phyloP scores from a whole-genome alignment of 1,284 basidiomycete species.

The Bjerkandera adusta region DNA sequence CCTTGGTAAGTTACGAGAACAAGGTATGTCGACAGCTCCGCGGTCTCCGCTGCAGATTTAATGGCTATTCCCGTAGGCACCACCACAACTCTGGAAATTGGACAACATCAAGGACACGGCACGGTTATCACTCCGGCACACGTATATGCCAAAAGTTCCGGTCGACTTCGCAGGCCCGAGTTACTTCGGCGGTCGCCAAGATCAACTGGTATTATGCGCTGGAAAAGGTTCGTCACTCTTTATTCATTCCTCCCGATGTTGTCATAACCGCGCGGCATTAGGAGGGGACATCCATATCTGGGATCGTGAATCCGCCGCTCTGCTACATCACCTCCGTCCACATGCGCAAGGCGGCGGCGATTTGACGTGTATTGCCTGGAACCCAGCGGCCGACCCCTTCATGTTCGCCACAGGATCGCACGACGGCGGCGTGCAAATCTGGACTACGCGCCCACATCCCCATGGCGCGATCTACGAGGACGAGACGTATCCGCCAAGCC shows the following conservation, averaged over 20 bases:
- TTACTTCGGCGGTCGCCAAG: constrained; percentile 76
- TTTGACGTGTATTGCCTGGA: constrained; percentile 77
- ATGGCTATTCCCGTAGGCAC: constrained; percentile 42
- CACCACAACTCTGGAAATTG: constrained; percentile 80
- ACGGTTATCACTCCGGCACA: constrained; percentile 59
- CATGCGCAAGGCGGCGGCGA: constrained; percentile 63
- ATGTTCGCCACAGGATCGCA: constrained; percentile 80
- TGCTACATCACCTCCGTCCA: constrained; percentile 63
- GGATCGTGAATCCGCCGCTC: constrained; percentile 71
- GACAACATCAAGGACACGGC: constrained; percentile 54
- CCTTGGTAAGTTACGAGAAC: constrained; percentile 71
- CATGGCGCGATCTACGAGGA: neutral
- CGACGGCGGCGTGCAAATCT: constrained; percentile 70
- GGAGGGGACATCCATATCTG: constrained; percentile 82
- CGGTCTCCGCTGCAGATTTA: neutral
- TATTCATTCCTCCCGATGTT: neutral
- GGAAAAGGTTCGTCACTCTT: constrained; percentile 53
- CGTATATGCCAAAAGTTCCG: constrained; percentile 63
- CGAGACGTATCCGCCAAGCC: neutral
- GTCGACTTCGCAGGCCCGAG: constrained; percentile 79
- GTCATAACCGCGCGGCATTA: too few species aligned
- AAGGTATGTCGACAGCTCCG: constrained; percentile 40
- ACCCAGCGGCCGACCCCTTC: constrained; percentile 63
- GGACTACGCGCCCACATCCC: constrained; percentile 45
- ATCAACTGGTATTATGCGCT: constrained; percentile 74